Base-by-base conservation (phyloP, 2,329 filamentous ascomycete genomes). In the Alternaria consortialis region DNA sequence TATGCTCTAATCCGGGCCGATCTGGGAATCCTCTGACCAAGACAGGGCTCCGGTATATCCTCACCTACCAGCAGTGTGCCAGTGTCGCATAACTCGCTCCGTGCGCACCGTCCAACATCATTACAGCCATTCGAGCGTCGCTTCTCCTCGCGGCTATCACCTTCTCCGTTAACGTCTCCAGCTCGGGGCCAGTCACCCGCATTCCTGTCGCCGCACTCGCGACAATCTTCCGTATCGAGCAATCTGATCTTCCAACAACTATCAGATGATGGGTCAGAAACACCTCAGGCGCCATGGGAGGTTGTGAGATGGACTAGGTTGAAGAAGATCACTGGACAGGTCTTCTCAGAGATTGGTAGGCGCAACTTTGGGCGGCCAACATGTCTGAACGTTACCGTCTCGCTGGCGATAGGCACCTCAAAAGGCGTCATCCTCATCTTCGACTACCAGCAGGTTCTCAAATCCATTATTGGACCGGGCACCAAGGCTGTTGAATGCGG, bases 391-490 rank as follows among this genome's bases (percentile, higher is more conserved):
- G 91, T 97, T 48, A 94, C 94, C 65, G 91, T 94, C 3, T 89
- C 90, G 8, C 96, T 99, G 70, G 92, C 94, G 13, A 81, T 99
- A 54, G 95, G 95, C 27, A 99, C 96, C 0, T 92, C 93, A 4
- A 98, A 97, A 79, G 95, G 96, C 55, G 90, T 97, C 78, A 91
- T 98, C 58, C 83, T 99, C 75, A 89, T 98, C 61, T 99, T 99
- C 81, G 96, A 99, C 82, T 98, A 97, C 79, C 93, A 96, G 77
- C 95, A 99, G 80, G 95, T 91, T 69, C 82, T 98, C 58, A 97
- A 97, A 80, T 90, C 91, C 71, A 97, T 98, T 59, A 93, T 99
- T 65, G 95, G 95, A 2, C 91, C 92, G 32, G 94, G 94, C 34
- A 97, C 94, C 1, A 97, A 95, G 85, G 94, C 95, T 71, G 87